These are phyloP conservation scores for Sarocladium brachiariae DNA, from an alignment of 2,329 filamentous ascomycete genomes.

Conservation along the genomic window DNA sequence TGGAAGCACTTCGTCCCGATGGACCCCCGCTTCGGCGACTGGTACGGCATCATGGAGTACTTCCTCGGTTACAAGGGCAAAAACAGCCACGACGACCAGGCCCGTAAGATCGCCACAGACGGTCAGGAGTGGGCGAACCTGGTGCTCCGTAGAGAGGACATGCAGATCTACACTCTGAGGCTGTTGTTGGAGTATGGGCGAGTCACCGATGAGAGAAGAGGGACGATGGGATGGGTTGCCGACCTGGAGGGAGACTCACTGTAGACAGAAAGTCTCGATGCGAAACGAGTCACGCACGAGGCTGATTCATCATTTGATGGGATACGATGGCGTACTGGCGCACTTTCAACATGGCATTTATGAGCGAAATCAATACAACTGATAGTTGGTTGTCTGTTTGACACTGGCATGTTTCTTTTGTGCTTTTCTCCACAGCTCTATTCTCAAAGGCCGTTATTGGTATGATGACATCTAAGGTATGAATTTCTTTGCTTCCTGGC, in stretches of 20 bases:
- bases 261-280: not conserved
- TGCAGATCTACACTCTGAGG: slow-evolving; percentile 63
- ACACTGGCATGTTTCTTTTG: not conserved
- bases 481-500: no score
- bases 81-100: slow-evolving; percentile 47
- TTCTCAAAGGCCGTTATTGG: no score
- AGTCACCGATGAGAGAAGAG: slow-evolving; percentile 43
- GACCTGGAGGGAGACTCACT: slow-evolving; percentile 28
- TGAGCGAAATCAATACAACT: not conserved
- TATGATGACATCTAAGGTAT: no score
- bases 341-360: not conserved
- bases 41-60: slow-evolving; percentile 68
- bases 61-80: slow-evolving; percentile 54
- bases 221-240: slow-evolving; percentile 48
- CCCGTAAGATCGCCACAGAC: slow-evolving; percentile 55
- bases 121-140: slow-evolving; percentile 63
- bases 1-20: slow-evolving; percentile 81
- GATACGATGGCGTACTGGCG: not conserved
- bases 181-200: slow-evolving; percentile 58
- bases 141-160: slow-evolving; percentile 64
- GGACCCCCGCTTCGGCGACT: slow-evolving; percentile 65
- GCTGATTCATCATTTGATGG: not conserved
- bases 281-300: no score
- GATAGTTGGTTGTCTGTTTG: not conserved
- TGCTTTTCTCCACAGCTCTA: no score